These are phyloP conservation scores for Aspergillus brunneoviolaceus DNA, from an alignment of 2,329 filamentous ascomycete genomes.

Conservation along the genomic window DNA sequence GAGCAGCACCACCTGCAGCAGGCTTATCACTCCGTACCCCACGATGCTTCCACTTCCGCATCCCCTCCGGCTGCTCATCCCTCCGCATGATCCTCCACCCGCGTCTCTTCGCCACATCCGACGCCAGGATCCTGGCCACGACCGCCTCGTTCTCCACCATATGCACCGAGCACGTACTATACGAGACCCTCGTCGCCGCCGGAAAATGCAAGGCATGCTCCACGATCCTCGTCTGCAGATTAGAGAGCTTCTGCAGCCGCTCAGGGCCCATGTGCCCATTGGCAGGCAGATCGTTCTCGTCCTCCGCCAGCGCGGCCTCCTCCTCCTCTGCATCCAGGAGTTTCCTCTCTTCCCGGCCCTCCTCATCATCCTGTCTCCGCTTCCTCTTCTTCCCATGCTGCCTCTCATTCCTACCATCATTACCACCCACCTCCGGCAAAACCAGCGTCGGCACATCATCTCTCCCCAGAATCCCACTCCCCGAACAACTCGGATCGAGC, in stretches of 20 bases:
- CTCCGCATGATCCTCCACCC: constrained; percentile 78
- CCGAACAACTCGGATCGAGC: constrained; percentile 91
- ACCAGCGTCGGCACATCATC: constrained; percentile 72
- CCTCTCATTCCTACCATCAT: constrained; percentile 13
- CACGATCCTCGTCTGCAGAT: constrained; percentile 79
- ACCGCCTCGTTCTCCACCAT: constrained; percentile 86
- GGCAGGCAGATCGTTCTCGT: constrained; percentile 38
- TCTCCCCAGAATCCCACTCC: constrained; percentile 87
- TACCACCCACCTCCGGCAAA: constrained; percentile 48
- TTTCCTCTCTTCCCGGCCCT: not conserved
- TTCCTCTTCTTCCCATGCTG: constrained; percentile 46
- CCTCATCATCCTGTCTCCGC: constrained; percentile 25
- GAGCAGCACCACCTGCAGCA: not conserved
- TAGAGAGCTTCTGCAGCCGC: constrained; percentile 70
- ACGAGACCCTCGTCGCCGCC: constrained; percentile 72
- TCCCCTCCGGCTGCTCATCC: constrained; percentile 70
- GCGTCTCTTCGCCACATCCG: constrained; percentile 61
- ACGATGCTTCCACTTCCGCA: constrained; percentile 72
- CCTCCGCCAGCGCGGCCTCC: constrained; percentile 17
- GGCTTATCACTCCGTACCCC: constrained; percentile 52
- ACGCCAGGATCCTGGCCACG: constrained; percentile 68
- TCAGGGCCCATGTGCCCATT: constrained; percentile 52
- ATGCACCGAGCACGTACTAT: constrained; percentile 91
- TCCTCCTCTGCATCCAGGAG: constrained; percentile 1
- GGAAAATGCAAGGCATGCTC: constrained; percentile 83